These are phyloP conservation scores for Coccomyxa sp. DNA, from an alignment of 139 green algal species.

Conservation along the genomic window DNA sequence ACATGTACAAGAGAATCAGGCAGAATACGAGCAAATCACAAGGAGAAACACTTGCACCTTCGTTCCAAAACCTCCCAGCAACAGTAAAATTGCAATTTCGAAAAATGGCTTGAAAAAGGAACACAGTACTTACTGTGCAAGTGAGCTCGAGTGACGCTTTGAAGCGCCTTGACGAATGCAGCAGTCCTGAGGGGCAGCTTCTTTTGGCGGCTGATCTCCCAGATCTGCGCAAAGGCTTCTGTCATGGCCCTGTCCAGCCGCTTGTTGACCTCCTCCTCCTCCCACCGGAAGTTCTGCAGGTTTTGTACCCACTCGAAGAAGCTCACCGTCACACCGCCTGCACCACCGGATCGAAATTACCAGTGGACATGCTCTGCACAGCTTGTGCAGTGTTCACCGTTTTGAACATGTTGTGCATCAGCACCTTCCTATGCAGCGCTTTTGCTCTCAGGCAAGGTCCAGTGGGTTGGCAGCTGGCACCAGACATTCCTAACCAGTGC, in stretches of 20 bases:
- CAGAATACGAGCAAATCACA: too few species aligned
- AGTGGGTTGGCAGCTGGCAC: too few species aligned
- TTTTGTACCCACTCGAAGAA: conserved; percentile 46
- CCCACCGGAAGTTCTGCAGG: conserved; percentile 50
- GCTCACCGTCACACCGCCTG: conserved; percentile 37
- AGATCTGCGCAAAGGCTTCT: conserved; percentile 22
- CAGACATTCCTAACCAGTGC: too few species aligned
- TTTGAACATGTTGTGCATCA: conserved; percentile 29
- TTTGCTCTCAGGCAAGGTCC: background rate
- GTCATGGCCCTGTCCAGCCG: conserved; percentile 34
- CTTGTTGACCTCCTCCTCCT: conserved; percentile 66
- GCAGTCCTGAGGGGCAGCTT: conserved; percentile 69
- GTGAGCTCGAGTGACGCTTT: conserved; percentile 73
- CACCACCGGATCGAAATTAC: background rate
- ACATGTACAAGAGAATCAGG: too few species aligned
- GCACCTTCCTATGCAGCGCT: conserved; percentile 1
- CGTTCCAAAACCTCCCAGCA: too few species aligned
- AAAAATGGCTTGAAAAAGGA: conserved; percentile 59
- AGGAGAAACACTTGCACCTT: too few species aligned
- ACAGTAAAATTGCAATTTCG: too few species aligned
- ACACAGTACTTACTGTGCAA: conserved; percentile 51
- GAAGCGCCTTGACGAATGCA: conserved; percentile 80
- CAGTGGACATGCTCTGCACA: background rate
- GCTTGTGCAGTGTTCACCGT: background rate
- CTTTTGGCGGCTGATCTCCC: conserved; percentile 43